Base-by-base conservation (phyloP, 768 basidiomycete species). In the Leucosporidium yakuticum region DNA sequence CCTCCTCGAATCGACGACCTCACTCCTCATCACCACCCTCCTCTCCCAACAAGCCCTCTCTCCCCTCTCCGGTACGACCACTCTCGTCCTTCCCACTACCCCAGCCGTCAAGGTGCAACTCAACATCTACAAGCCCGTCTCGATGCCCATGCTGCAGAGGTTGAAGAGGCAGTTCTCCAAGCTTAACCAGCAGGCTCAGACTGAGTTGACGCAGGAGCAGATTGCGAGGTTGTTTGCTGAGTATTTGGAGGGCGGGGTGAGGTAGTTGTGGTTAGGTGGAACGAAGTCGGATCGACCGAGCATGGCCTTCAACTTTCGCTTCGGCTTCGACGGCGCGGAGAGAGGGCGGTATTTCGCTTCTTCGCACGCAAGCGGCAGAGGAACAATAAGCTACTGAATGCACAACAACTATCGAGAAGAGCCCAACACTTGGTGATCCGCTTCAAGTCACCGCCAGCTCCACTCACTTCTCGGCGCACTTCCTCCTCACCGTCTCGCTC, bases 101-200 rank as follows among this genome's bases (percentile, higher is more conserved):
- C 71, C 85, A 0, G 65, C 68, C 54, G 57, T 65, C 0, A 21
- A 73, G 1, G 69, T 83, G n/a, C 77, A 79, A 15, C 79, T 95
- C 60, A 81, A 79, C 19, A 84, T 95, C 23, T 89, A 90, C 0
- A 76, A 83, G 49, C 86, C 90, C 9, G 83, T 83, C 67, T 72
- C 96, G 34, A 91, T 92, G 48, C 82, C 97, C 0, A 91, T 95
- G 79, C 81, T 96, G 64, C 93, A 95, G 77, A 83, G 94, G 34
- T 80, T 88, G 53, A 97, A 95, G 77, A 83, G 94, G 53, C 93
- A 97, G 77, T 98, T 95, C 75, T 88, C 95, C 39, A 85, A 85
- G 5, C 83, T 90, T 44, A 92, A 97, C 77, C 91, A 89, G 77
- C 92, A 91, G 74, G 91, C 90, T 11, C 72, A 77, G 32, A 64